Percentiles rank a stretch among this genome's conserved stretches.
phyloP scores from a whole-genome alignment of 1,284 basidiomycete species.

The Microbotryum scabiosae region DNA sequence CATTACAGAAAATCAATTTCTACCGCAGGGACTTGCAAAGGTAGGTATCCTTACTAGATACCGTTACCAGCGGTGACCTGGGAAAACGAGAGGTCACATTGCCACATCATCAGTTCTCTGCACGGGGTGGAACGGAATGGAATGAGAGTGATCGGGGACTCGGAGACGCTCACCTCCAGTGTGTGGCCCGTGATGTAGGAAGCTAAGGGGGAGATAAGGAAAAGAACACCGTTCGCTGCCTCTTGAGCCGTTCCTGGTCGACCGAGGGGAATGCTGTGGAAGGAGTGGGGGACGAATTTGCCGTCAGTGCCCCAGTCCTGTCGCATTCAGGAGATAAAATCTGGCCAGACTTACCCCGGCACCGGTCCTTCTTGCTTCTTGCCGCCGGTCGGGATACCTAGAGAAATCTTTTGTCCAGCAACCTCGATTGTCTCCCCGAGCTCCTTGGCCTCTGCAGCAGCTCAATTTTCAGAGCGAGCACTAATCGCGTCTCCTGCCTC shows the following conservation, averaged over 20 bases:
- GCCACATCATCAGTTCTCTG: too few relatives aligned
- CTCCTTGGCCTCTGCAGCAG: slow-evolving; percentile 59
- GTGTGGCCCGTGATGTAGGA: slow-evolving; percentile 74
- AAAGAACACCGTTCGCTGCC: slow-evolving; percentile 51
- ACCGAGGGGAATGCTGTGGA: slow-evolving; percentile 52
- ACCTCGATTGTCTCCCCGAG: slow-evolving; percentile 66
- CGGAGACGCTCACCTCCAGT: slow-evolving; percentile 50
- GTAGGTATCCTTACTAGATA: too few relatives aligned
- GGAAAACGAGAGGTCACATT: too few relatives aligned
- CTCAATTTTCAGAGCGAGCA: too few relatives aligned
- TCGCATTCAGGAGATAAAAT: neutral
- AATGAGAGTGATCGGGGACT: too few relatives aligned
- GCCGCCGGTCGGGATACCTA: slow-evolving; percentile 16
- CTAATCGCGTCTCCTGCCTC: too few relatives aligned
- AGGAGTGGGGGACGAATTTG: neutral
- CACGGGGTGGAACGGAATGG: too few relatives aligned
- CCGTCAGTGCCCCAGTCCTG: neutral
- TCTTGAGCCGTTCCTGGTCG: slow-evolving; percentile 67
- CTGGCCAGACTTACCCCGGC: slow-evolving; percentile 10
- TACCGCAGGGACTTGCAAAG: too few relatives aligned
- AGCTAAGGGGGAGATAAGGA: slow-evolving; percentile 55
- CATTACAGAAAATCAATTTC: too few relatives aligned
- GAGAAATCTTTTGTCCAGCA: slow-evolving; percentile 64
- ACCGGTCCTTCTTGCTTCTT: slow-evolving; percentile 7
- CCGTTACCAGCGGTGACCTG: too few relatives aligned